These are phyloP conservation scores for Vigna angularis DNA, from an alignment of 306 rosid species.

Conservation along the genomic window DNA sequence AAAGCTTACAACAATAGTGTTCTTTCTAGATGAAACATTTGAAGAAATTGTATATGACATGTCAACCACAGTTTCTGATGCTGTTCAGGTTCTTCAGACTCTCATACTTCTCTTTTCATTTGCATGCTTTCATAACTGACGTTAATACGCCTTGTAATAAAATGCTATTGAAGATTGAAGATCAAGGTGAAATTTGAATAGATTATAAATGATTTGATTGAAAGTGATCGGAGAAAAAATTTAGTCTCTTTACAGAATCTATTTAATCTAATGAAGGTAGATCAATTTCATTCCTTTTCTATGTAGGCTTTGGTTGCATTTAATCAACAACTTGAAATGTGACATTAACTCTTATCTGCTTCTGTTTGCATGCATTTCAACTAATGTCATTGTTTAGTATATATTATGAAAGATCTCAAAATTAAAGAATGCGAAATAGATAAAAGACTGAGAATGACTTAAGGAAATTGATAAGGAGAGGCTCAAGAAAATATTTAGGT, in stretches of 20 bases:
- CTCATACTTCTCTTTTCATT: constrained; percentile 36
- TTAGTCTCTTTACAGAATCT: not conserved
- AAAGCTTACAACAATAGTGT: constrained; percentile 91
- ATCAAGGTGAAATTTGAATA: constrained; percentile 4
- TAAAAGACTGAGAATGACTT: not conserved
- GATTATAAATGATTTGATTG: constrained; percentile 8
- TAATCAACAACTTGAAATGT: constrained; percentile 7
- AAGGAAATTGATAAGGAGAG: constrained; percentile 23
- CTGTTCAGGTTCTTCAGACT: constrained; percentile 77
- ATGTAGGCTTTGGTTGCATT: constrained; percentile 20
- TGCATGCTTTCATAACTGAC: constrained; percentile 24
- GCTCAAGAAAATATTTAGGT: not conserved
- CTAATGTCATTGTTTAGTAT: constrained; percentile 3
- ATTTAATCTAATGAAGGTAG: constrained; percentile 2
- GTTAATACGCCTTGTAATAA: not conserved
- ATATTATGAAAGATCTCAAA: constrained; percentile 23
- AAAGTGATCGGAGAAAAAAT: constrained; percentile 15
- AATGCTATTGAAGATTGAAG: constrained; percentile 6
- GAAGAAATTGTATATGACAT: constrained; percentile 96
- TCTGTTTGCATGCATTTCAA: constrained; percentile 33
- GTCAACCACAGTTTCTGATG: constrained; percentile 92
- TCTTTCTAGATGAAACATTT: constrained; percentile 93
- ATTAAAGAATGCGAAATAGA: constrained; percentile 1
- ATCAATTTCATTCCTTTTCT: constrained; percentile 7
- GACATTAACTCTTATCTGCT: constrained; percentile 14